Base-by-base conservation (phyloP, 139 green algal genomes). In the Deuterostichococcus epilithicus region DNA sequence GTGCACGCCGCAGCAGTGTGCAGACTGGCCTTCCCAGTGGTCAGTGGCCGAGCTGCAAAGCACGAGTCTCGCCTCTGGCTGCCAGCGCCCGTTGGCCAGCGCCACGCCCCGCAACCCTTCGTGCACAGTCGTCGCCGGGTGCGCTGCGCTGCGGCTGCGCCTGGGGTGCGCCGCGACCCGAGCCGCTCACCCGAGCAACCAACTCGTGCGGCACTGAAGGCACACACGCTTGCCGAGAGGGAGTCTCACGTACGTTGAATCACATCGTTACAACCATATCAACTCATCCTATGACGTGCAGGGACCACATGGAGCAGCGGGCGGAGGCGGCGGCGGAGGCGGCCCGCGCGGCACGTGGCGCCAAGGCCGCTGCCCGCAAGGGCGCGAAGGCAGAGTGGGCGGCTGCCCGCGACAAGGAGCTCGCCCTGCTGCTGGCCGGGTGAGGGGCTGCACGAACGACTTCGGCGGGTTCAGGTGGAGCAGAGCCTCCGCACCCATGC, bases 391-490 rank as follows among this genome's bases (percentile, higher is more conserved):
- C 44, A 36, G 83, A 76, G 20, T 59, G 74, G 44, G 39, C 68
- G 60, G 72, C 71, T 36, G 73, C 83, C 75, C 80, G 82, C 20
- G 76, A 90, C 71, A 60, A 78, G 39, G 74, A 89, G 77, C 77
- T 89, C 15, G 83, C 80, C 26, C 63, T 83, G 25, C 68, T 90
- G 52, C 52, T 63, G 52, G 52, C 52, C 18, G 52, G 52, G 52
- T 63, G 52, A 63, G 52, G n/a, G n/a, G n/a, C n/a, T n/a, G n/a
- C n/a, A n/a, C n/a, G n/a, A n/a, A n/a, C n/a, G n/a, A n/a, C n/a
- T n/a, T n/a, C n/a, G n/a, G n/a, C n/a, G n/a, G n/a, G n/a, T n/a
- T n/a, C n/a, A n/a, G n/a, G n/a, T n/a, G n/a, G n/a, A n/a, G n/a
- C n/a, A n/a, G n/a, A n/a, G n/a, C n/a, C 1, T 59, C 25, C 15